Conservation (phyloP, 2,329 filamentous ascomycete species). For the Mollisia scopiformis region DNA sequence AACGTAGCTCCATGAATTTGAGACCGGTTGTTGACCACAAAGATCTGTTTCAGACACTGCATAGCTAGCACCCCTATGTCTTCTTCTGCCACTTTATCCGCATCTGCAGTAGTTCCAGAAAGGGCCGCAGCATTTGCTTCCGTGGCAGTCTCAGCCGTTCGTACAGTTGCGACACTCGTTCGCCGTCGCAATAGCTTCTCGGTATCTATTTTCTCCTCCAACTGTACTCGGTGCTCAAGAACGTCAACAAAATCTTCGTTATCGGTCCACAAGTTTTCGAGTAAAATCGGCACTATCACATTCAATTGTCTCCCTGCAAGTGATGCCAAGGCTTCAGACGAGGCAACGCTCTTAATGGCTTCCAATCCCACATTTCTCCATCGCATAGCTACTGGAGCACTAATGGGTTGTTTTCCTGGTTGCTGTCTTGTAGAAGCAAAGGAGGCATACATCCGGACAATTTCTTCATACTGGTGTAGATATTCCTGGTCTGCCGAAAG, state of each 20-base stretch:
- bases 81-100: slow-evolving; percentile 87
- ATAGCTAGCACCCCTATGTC: slow-evolving; percentile 84
- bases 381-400: slow-evolving; percentile 75
- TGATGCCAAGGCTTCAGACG: slow-evolving; percentile 77
- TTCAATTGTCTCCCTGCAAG: slow-evolving; percentile 77
- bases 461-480: slow-evolving; percentile 77
- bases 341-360: slow-evolving; percentile 80
- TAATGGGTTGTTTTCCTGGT: slow-evolving; percentile 57
- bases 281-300: slow-evolving; percentile 79
- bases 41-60: slow-evolving; percentile 85
- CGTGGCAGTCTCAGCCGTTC: slow-evolving; percentile 65
- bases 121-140: slow-evolving; percentile 72
- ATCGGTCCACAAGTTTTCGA: slow-evolving; percentile 84
- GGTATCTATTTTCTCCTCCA: slow-evolving; percentile 69
- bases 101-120: slow-evolving; percentile 81
- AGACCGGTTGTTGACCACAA: slow-evolving; percentile 76
- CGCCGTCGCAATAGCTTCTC: slow-evolving; percentile 68
- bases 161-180: slow-evolving; percentile 78
- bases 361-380: slow-evolving; percentile 76
- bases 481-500: slow-evolving; percentile 87
- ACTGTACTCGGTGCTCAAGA: slow-evolving; percentile 67
- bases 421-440: slow-evolving; percentile 69
- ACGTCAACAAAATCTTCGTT: slow-evolving; percentile 70
- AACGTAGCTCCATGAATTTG: slow-evolving; percentile 80
- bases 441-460: slow-evolving; percentile 78